Conservation (phyloP, 768 basidiomycete species). For the Amanita polypyramis region DNA sequence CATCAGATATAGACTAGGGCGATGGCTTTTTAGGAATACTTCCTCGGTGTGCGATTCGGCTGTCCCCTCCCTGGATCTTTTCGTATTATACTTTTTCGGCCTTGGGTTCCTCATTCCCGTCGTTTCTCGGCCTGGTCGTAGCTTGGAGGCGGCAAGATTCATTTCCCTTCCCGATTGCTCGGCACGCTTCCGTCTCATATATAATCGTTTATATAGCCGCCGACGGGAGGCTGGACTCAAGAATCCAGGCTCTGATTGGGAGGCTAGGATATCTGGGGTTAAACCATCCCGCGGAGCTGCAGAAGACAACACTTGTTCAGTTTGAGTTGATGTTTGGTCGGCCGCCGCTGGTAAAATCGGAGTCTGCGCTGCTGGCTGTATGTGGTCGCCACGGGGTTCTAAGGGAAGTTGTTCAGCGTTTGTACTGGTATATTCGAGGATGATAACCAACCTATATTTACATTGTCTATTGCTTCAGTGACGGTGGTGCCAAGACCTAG, state of each 20-base stretch:
- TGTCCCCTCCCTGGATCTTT: constrained; percentile 5
- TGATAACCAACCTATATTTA: background rate
- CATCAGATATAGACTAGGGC: background rate
- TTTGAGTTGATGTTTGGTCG: background rate
- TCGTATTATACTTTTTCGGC: constrained; percentile 7
- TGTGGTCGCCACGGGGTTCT: background rate
- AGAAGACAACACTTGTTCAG: background rate
- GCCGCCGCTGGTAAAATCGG: background rate
- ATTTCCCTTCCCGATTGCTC: constrained; percentile 25
- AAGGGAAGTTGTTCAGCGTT: background rate
- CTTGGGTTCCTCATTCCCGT: constrained; percentile 15
- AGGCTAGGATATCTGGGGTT: background rate
- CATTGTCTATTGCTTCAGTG: background rate
- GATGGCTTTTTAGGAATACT: background rate
- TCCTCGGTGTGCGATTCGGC: background rate
- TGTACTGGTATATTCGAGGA: background rate
- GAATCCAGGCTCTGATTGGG: background rate
- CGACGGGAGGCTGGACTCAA: constrained; percentile 38
- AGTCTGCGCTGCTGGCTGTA: background rate
- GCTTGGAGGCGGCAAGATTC: constrained; percentile 19
- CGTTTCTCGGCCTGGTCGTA: constrained; percentile 26
- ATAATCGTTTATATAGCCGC: constrained; percentile 49
- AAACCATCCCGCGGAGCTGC: background rate
- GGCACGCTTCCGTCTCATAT: constrained; percentile 68
- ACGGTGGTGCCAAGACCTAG: background rate